phyloP scores from a whole-genome alignment of 2,329 filamentous ascomycete species.

The Phyllosticta capitalensis region DNA sequence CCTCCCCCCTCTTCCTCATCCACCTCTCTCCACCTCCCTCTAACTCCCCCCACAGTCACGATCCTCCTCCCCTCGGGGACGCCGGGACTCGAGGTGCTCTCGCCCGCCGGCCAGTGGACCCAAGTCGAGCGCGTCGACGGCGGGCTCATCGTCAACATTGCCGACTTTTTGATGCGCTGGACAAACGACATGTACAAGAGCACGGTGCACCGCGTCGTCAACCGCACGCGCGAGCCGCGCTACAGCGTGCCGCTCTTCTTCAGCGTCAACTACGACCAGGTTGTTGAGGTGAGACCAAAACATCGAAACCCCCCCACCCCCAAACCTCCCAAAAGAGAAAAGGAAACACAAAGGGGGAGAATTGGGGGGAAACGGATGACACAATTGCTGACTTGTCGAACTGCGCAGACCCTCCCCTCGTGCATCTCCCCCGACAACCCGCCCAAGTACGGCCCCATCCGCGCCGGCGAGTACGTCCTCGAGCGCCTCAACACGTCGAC shows the following conservation, averaged over 20 bases:
- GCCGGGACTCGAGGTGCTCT: constrained; percentile 26
- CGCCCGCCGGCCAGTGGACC: constrained; percentile 23
- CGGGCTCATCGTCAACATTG: constrained; percentile 44
- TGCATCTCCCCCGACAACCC: constrained; percentile 26
- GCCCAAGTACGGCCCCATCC: constrained; percentile 26
- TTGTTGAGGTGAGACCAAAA: constrained; percentile 27
- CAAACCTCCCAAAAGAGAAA: too few species aligned
- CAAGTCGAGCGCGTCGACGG: constrained; percentile 29
- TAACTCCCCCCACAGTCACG: too few species aligned
- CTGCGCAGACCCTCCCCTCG: constrained; percentile 24
- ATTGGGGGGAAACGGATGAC: too few species aligned
- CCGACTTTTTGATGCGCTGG: constrained; percentile 42
- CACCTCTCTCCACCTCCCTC: too few species aligned
- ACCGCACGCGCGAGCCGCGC: constrained; percentile 29
- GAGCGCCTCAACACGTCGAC: constrained; percentile 26
- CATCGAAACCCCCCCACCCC: too few species aligned
- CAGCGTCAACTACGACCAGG: constrained; percentile 31
- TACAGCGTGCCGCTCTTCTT: constrained; percentile 43
- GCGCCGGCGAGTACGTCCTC: constrained; percentile 32
- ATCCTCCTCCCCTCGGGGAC: constrained; percentile 21
- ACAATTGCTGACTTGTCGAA: background rate
- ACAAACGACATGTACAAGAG: constrained; percentile 42
- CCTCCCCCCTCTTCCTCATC: too few species aligned
- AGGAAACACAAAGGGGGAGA: too few species aligned
- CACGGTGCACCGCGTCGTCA: constrained; percentile 42